Base-by-base conservation (phyloP, 495 filamentous ascomycete species). In the Penicillium dipodomyicola region DNA sequence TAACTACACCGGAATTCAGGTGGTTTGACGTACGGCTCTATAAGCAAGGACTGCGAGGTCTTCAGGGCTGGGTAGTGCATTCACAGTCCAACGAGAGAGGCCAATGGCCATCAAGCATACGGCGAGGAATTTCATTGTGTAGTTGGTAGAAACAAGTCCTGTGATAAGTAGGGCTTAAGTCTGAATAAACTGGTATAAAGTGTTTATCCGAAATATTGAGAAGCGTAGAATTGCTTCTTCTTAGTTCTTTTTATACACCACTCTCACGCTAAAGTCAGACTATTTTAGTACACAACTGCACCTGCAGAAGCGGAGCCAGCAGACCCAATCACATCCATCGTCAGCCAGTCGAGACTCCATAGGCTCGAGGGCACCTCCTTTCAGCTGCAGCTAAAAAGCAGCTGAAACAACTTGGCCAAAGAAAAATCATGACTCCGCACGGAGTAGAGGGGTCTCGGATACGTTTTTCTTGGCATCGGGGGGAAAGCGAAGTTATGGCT, bases 11-110 rank as follows among this genome's bases (percentile, higher is more conserved):
- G 19, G 11, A 15, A 54, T 4, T 1, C 14, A 7, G n/a, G 5
- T 32, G 11, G 12, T 30, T 29, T 14, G 7, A 57, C 46, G 15
- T 59, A 70, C 67, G 44, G 57, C 64, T 63, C 57, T 54, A 25
- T 59, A 65, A 7, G 53, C 58, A 49, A 68, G 65, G 19, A 53
- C 29, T 11, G 54, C 56, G 5, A 58, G 59, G 2, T 35, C 42
- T 5, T 49, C 17, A 3, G 40, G 43, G 33, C 25, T 51, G 11
- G 61, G 59, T 7, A 58, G n/a, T 14, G 62, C 62, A 1, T 39
- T 17, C 3, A 33, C 56, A 6, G 43, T 51, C 35, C 54, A 43
- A 35, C 25, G 12, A 14, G 52, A 27, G 54, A 32, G 42, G 33
- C 54, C 20, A 29, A 59, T 9, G 22, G 57, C 33, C 25, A 52